Evolutionary conservation across 352 stramenopile species (phyloP).

Genomic region (Globisporangium orthogonon): DNA sequence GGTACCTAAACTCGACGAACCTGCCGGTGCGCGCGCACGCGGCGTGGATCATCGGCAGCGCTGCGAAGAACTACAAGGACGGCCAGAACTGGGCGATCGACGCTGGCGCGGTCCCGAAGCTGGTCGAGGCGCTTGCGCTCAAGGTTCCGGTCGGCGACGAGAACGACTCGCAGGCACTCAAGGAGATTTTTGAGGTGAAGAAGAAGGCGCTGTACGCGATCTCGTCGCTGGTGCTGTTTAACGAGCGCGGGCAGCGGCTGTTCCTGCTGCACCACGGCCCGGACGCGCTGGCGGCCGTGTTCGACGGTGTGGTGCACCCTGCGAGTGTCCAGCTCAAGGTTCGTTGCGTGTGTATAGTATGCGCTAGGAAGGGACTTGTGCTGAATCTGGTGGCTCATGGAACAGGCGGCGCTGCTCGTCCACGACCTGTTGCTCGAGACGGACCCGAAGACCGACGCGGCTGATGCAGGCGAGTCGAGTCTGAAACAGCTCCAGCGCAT

Average conservation of each 20-base stretch:
- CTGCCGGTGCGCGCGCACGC: slow-evolving; percentile 50
- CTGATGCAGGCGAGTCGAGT: slow-evolving; percentile 11
- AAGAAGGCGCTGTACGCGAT: slow-evolving; percentile 82
- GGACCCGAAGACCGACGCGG: neutral
- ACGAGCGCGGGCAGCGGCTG: slow-evolving; percentile 59
- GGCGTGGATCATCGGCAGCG: slow-evolving; percentile 68
- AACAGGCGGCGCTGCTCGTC: slow-evolving; percentile 52
- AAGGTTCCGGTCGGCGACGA: slow-evolving; percentile 7
- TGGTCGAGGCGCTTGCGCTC: slow-evolving; percentile 53
- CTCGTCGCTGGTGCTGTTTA: slow-evolving; percentile 61
- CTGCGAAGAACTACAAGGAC: slow-evolving; percentile 81
- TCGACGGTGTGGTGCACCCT: slow-evolving; percentile 30
- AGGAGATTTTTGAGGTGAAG: slow-evolving; percentile 59
- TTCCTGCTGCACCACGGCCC: slow-evolving; percentile 45
- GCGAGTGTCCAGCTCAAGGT: slow-evolving; percentile 64
- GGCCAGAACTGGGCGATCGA: slow-evolving; percentile 78
- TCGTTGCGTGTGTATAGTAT: neutral
- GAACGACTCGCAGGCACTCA: neutral
- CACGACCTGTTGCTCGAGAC: slow-evolving; percentile 63
- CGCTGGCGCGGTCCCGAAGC: slow-evolving; percentile 57
- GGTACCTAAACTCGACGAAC: slow-evolving; percentile 69
- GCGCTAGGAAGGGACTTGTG: neutral
- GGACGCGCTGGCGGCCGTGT: slow-evolving; percentile 29
- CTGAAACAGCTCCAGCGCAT: slow-evolving; percentile 37
- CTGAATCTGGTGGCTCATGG: neutral